Percentiles rank a stretch among this genome's conserved stretches.
These are phyloP conservation scores for Zasmidium angulare DNA, from an alignment of 2,329 filamentous ascomycete species.

Conservation along the genomic window DNA sequence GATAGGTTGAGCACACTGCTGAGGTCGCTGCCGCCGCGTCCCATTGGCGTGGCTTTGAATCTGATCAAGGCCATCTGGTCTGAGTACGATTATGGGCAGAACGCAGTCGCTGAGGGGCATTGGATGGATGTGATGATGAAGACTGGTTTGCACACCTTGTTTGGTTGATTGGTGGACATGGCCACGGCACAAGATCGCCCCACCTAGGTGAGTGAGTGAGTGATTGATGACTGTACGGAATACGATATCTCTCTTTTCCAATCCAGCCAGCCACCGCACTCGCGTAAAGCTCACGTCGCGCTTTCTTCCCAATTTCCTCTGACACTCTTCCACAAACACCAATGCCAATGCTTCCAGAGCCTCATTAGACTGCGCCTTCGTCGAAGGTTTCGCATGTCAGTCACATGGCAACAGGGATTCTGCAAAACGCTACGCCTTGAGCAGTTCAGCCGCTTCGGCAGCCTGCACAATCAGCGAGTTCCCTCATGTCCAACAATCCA, in stretches of 20 bases:
- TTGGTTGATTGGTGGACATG: not conserved
- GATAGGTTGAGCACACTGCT: not conserved
- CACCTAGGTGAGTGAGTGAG: not conserved
- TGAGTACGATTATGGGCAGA: constrained; percentile 2
- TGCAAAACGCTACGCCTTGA: not conserved
- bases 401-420: not conserved
- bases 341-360: not conserved
- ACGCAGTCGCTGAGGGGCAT: not conserved
- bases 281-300: not conserved
- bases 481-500: not conserved
- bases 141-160: not conserved
- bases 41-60: not conserved
- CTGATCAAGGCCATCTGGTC: constrained; percentile 1
- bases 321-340: not conserved
- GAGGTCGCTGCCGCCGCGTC: not conserved
- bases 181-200: not conserved
- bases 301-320: not conserved
- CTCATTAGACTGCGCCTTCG: not conserved
- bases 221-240: not conserved
- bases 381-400: not conserved
- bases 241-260: not conserved
- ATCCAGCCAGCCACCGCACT: not conserved
- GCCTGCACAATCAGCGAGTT: not conserved
- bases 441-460: not conserved
- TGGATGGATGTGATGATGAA: constrained; percentile 5